phyloP scores from a whole-genome alignment of 2,329 filamentous ascomycete species.

The Colletotrichum echinochloae region DNA sequence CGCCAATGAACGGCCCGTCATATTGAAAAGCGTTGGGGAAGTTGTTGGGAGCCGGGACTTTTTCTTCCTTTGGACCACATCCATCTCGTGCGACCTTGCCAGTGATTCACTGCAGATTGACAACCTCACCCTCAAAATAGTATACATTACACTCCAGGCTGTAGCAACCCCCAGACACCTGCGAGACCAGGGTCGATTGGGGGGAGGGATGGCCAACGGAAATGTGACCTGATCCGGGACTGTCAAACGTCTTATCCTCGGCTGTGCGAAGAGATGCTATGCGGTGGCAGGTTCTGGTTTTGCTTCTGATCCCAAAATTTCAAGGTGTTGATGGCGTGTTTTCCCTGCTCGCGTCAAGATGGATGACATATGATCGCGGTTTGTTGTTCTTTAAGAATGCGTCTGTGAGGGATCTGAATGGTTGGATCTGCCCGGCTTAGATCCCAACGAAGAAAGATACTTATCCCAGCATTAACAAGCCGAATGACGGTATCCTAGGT shows the following conservation, averaged over 20 bases:
- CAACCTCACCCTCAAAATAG: constrained; percentile 20
- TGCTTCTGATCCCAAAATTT: constrained; percentile 32
- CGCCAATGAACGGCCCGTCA: constrained; percentile 32
- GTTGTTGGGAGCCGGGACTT: constrained; percentile 38
- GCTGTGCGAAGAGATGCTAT: constrained; percentile 31
- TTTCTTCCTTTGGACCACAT: constrained; percentile 33
- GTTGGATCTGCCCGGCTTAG: constrained; percentile 13
- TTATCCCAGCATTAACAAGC: neutral
- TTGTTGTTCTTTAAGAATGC: constrained; percentile 23
- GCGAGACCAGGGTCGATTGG: constrained; percentile 10
- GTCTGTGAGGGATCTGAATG: constrained; percentile 2
- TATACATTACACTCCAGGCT: neutral
- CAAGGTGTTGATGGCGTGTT: constrained; percentile 29
- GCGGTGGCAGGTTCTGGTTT: constrained; percentile 15
- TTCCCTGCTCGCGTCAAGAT: constrained; percentile 5
- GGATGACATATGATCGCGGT: constrained; percentile 20
- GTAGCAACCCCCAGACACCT: constrained; percentile 20
- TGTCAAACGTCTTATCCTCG: constrained; percentile 38
- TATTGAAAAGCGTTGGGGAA: constrained; percentile 40
- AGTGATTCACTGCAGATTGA: constrained; percentile 38
- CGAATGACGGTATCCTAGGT: neutral
- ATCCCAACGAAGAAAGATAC: constrained; percentile 34
- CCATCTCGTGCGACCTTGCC: constrained; percentile 33
- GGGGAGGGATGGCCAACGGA: constrained; percentile 21
- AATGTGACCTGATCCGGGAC: constrained; percentile 36